Conservation (phyloP, 805 yeast species). For the Candida sakaeoensis region DNA sequence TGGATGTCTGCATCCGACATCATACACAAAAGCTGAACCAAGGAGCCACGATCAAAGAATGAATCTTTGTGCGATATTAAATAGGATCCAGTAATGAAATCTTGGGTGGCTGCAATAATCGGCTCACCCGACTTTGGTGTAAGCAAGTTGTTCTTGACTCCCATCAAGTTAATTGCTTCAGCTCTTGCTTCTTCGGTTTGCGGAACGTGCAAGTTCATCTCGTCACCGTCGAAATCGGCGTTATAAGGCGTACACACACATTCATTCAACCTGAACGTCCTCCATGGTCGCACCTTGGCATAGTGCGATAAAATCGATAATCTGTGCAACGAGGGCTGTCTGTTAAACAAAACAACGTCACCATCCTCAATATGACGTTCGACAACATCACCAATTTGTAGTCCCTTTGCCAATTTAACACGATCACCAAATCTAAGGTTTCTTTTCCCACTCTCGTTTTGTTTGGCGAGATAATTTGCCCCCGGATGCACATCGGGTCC, state of each 20-base stretch:
- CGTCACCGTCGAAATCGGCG: slow-evolving; percentile 99
- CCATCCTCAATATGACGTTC: slow-evolving; percentile 98
- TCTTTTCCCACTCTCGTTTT: slow-evolving; percentile 80
- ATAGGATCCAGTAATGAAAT: slow-evolving; percentile 95
- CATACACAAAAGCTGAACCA: slow-evolving; percentile 82
- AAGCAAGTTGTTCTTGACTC: slow-evolving; percentile 88
- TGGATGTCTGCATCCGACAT: slow-evolving; percentile 91
- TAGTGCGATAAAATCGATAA: slow-evolving; percentile 91
- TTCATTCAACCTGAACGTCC: slow-evolving; percentile 94
- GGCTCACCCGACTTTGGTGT: slow-evolving; percentile 99
- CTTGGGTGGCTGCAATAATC: slow-evolving; percentile 98
- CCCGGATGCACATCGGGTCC: slow-evolving; percentile 95
- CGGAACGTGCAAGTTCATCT: slow-evolving; percentile 97
- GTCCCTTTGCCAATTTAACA: slow-evolving; percentile 65
- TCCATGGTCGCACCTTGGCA: slow-evolving; percentile 96
- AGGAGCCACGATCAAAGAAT: slow-evolving; percentile 82
- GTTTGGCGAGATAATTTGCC: slow-evolving; percentile 85
- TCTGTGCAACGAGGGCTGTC: slow-evolving; percentile 97
- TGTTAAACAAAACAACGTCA: slow-evolving; percentile 89
- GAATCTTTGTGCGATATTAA: slow-evolving; percentile 90
- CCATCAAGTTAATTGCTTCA: slow-evolving; percentile 98
- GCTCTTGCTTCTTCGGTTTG: slow-evolving; percentile 99
- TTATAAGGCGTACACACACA: slow-evolving; percentile 99
- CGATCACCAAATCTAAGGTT: slow-evolving; percentile 89
- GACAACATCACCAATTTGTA: slow-evolving; percentile 86